These are phyloP conservation scores for Sporopachydermia lactativora DNA, from an alignment of 805 yeast genomes.

Conservation along the genomic window DNA sequence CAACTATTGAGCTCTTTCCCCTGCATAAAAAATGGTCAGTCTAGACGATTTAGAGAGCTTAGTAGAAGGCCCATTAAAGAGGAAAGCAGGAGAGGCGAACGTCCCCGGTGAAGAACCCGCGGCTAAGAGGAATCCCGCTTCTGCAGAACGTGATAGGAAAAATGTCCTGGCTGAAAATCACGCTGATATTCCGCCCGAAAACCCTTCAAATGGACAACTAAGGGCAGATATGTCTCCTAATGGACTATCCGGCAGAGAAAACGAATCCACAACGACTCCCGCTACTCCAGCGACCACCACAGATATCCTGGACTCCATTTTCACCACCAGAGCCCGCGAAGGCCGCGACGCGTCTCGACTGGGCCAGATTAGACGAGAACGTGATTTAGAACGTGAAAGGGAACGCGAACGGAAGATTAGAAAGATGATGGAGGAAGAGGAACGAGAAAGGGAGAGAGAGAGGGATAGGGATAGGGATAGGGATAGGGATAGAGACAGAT, in stretches of 20 bases:
- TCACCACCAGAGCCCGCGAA: not conserved
- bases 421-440: not conserved
- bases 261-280: too few species aligned
- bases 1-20: too few species aligned
- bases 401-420: constrained; percentile 22
- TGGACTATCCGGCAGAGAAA: not conserved
- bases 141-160: too few species aligned
- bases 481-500: constrained; percentile 2
- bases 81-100: not conserved
- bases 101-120: not conserved
- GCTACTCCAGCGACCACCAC: not conserved
- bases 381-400: constrained; percentile 11
- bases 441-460: not conserved
- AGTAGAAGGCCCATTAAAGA: constrained; percentile 16
- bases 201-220: too few species aligned
- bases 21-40: constrained; percentile 30
- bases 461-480: not conserved
- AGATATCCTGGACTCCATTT: not conserved
- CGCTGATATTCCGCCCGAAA: too few species aligned
- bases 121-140: too few species aligned
- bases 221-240: too few species aligned
- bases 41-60: constrained; percentile 36
- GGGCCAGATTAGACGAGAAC: not conserved
- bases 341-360: not conserved
- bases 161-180: too few species aligned